Conservation (phyloP, 2,329 filamentous ascomycete genomes). For the Paracamarosporium sp. region DNA sequence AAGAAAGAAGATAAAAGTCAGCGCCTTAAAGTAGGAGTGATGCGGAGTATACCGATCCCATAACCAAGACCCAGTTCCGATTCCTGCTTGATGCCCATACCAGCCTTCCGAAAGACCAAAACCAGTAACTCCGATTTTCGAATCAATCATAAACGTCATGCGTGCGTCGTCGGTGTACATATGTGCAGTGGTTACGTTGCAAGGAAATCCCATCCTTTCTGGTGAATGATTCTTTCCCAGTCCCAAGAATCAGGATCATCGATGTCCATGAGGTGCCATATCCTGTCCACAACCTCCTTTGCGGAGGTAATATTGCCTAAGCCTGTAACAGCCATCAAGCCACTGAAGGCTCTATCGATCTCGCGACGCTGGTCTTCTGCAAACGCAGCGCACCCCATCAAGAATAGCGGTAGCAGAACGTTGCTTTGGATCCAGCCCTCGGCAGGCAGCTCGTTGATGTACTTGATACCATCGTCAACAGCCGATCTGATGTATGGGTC, state of each 20-base stretch:
- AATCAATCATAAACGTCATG: neutral
- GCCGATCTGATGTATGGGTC: conserved; percentile 62
- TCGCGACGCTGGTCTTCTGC: conserved; percentile 61
- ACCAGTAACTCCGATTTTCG: neutral
- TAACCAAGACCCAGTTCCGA: neutral
- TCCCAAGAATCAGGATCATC: conserved; percentile 66
- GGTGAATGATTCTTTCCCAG: conserved; percentile 66
- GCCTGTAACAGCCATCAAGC: conserved; percentile 62
- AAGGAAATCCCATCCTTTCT: conserved; percentile 67
- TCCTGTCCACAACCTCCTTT: conserved; percentile 60
- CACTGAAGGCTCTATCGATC: conserved; percentile 61
- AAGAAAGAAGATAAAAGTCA: neutral
- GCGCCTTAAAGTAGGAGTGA: neutral
- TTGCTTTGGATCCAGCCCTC: conserved; percentile 64
- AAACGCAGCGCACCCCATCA: conserved; percentile 68
- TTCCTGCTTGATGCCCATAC: neutral
- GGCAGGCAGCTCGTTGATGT: conserved; percentile 61
- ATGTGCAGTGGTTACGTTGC: conserved; percentile 54
- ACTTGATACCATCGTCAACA: conserved; percentile 65
- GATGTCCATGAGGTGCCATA: conserved; percentile 68
- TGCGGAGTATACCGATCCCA: neutral
- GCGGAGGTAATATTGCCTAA: conserved; percentile 66
- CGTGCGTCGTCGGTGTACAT: conserved; percentile 3
- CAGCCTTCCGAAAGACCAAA: neutral
- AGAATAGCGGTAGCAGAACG: conserved; percentile 66